Percentiles rank a stretch among this genome's conserved stretches.
Conservation (phyloP, 305 asterid species). For the Fraxinus nigra region DNA sequence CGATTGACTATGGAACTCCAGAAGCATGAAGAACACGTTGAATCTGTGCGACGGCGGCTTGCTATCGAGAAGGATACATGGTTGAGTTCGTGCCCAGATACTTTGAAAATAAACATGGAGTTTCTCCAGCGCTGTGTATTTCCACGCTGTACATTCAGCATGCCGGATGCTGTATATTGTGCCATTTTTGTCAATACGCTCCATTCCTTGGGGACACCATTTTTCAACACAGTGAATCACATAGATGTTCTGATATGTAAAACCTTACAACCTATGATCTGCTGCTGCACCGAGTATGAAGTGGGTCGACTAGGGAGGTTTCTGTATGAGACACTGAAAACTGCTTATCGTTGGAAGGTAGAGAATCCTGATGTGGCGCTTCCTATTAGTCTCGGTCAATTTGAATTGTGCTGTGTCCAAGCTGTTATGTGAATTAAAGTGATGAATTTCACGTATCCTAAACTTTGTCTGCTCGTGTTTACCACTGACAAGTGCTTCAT, state of each 20-base stretch:
- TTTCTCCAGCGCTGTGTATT: slow-evolving; percentile 97
- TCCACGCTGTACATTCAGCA: slow-evolving; percentile 98
- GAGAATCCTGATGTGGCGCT: slow-evolving; percentile 16
- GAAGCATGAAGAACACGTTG: slow-evolving; percentile 94
- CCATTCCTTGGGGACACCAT: slow-evolving; percentile 98
- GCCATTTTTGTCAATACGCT: slow-evolving; percentile 91
- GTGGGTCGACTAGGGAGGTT: slow-evolving; percentile 96
- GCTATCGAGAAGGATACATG: slow-evolving; percentile 93
- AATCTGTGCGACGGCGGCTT: slow-evolving; percentile 88
- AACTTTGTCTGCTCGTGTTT: neutral
- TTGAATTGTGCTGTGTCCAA: neutral
- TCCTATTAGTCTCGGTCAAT: slow-evolving; percentile 5
- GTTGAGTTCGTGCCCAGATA: slow-evolving; percentile 98
- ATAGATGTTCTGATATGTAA: slow-evolving; percentile 96
- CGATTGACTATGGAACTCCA: slow-evolving; percentile 75
- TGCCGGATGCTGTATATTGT: slow-evolving; percentile 99
- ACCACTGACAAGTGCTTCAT: slow-evolving; percentile 17
- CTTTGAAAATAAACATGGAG: slow-evolving; percentile 96
- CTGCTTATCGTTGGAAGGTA: slow-evolving; percentile 98
- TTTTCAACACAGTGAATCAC: slow-evolving; percentile 98
- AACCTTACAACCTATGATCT: slow-evolving; percentile 98
- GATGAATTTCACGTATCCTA: slow-evolving; percentile 7
- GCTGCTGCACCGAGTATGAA: slow-evolving; percentile 99
- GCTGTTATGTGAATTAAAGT: neutral
- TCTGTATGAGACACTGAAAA: slow-evolving; percentile 86